A percentile compares a stretch with the other conserved stretches of the same genome.
Conservation (phyloP, 768 basidiomycete species). For the Russula foetens region DNA sequence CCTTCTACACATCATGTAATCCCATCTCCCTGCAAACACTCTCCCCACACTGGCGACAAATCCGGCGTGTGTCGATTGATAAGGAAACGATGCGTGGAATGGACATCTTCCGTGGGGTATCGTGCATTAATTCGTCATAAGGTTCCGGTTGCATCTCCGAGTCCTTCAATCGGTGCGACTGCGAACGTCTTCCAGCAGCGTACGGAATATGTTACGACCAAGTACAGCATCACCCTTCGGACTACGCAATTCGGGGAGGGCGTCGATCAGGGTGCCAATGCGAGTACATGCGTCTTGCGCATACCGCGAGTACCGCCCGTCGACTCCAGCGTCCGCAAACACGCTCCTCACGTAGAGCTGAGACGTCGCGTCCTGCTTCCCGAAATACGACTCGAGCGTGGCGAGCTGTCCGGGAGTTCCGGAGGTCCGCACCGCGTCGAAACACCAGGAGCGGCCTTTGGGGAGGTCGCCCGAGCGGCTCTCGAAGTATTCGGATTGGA, state of each 20-base stretch:
- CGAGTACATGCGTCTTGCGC: slow-evolving; percentile 64
- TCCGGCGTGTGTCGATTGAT: background rate
- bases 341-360: slow-evolving; percentile 59
- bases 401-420: slow-evolving; percentile 47
- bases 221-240: slow-evolving; percentile 32
- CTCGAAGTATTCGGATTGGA: slow-evolving; percentile 87
- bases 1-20: background rate
- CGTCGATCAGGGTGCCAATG: slow-evolving; percentile 61
- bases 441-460: slow-evolving; percentile 96
- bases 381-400: slow-evolving; percentile 58
- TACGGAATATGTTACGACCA: slow-evolving; percentile 65
- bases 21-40: background rate
- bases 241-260: slow-evolving; percentile 51
- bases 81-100: background rate
- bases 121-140: background rate
- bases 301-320: slow-evolving; percentile 63
- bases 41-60: too few species aligned
- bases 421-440: slow-evolving; percentile 71
- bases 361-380: slow-evolving; percentile 43
- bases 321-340: slow-evolving; percentile 63
- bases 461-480: slow-evolving; percentile 86
- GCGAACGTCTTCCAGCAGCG: slow-evolving; percentile 83
- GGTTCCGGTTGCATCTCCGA: background rate
- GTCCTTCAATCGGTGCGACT: slow-evolving; percentile 37
- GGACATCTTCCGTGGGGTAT: background rate